Conservation (phyloP, 2,329 filamentous ascomycete genomes). For the Fusarium sp. region DNA sequence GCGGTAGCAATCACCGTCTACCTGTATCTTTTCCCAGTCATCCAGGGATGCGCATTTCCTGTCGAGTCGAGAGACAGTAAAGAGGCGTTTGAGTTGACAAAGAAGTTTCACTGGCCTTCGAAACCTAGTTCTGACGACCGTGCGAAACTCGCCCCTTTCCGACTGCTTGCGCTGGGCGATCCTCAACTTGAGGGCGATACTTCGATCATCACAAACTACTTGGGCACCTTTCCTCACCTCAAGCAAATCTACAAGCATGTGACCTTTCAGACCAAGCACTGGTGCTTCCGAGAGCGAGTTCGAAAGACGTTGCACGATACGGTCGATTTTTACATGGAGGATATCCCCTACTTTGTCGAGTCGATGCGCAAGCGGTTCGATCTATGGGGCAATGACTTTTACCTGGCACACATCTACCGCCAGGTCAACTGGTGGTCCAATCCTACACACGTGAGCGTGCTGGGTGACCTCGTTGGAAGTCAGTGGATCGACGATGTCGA, state of each 20-base stretch:
- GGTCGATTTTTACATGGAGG: conserved; percentile 72
- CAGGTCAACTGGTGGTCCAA: conserved; percentile 84
- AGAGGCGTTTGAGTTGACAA: conserved; percentile 52
- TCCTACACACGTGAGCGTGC: conserved; percentile 88
- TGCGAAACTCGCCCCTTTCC: conserved; percentile 74
- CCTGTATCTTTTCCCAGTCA: conserved; percentile 88
- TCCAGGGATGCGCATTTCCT: conserved; percentile 85
- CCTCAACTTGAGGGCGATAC: conserved; percentile 95
- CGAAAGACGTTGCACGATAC: conserved; percentile 68
- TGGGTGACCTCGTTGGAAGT: conserved; percentile 92
- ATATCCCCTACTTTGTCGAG: conserved; percentile 75
- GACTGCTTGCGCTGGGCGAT: conserved; percentile 88
- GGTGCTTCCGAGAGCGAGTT: conserved; percentile 63
- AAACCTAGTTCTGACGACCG: conserved; percentile 35
- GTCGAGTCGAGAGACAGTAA: conserved; percentile 53
- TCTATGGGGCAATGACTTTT: conserved; percentile 92
- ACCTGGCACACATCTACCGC: conserved; percentile 92
- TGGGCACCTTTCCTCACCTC: conserved; percentile 66
- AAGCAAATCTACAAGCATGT: conserved; percentile 59
- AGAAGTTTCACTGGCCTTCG: conserved; percentile 57
- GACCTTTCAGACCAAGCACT: conserved; percentile 59
- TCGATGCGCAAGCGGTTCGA: conserved; percentile 84
- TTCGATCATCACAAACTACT: conserved; percentile 74
- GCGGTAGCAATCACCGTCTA: conserved; percentile 78
- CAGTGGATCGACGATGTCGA: conserved; percentile 94